A percentile compares a stretch with the other conserved stretches of the same genome.
Conservation (phyloP, 768 basidiomycete genomes). For the Suillus ampliporus region DNA sequence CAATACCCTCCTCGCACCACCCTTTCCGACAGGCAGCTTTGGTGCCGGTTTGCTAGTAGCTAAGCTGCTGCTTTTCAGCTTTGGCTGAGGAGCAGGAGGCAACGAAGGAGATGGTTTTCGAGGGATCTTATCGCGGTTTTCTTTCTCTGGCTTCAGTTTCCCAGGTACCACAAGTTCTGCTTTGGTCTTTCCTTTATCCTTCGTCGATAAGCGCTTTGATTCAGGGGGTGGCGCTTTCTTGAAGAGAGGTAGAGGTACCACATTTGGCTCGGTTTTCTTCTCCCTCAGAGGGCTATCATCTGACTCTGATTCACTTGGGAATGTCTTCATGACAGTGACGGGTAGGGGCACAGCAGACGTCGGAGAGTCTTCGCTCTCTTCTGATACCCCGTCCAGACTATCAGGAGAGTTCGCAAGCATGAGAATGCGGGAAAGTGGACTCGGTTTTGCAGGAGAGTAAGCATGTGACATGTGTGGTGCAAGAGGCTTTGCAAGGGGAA, state of each 20-base stretch:
- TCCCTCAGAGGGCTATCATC: conserved; percentile 61
- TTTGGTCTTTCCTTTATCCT: conserved; percentile 48
- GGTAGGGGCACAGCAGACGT: conserved; percentile 26
- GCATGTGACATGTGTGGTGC: conserved; percentile 76
- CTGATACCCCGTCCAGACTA: conserved; percentile 33
- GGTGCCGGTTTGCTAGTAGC: conserved; percentile 17
- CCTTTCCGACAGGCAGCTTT: conserved; percentile 44
- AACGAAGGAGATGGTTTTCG: conserved; percentile 31
- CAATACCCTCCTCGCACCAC: conserved; percentile 68
- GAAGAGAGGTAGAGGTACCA: conserved; percentile 26
- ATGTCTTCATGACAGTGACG: conserved; percentile 19
- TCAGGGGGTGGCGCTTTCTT: conserved; percentile 25
- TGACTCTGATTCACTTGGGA: conserved; percentile 50
- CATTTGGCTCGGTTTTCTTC: conserved; percentile 48
- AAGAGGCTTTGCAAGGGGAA: conserved; percentile 75
- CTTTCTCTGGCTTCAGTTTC: conserved; percentile 43
- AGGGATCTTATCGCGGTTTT: conserved; percentile 42
- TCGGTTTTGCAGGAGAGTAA: conserved; percentile 82
- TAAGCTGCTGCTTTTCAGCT: not conserved
- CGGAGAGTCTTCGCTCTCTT: conserved; percentile 28
- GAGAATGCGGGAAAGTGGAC: conserved; percentile 79
- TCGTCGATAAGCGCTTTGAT: conserved; percentile 37
- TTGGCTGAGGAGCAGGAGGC: conserved; percentile 23
- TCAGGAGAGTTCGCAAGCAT: conserved; percentile 70
- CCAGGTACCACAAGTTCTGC: conserved; percentile 25